A percentile compares a stretch with the other conserved stretches of the same genome.
Conservation (phyloP, 2,329 filamentous ascomycete species). For the Calonectria honghensis region DNA sequence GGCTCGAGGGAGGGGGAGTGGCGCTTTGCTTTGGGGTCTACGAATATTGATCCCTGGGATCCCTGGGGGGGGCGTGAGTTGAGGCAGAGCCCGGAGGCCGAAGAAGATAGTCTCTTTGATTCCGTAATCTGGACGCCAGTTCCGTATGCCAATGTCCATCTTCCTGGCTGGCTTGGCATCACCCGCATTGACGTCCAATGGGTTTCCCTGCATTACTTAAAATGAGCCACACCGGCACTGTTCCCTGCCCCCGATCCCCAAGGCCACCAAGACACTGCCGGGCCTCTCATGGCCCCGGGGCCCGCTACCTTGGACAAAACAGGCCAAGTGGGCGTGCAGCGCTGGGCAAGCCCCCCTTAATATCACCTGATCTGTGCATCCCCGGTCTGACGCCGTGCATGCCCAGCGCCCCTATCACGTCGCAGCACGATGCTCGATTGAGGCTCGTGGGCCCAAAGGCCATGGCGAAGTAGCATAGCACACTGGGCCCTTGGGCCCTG, state of each 20-base stretch:
- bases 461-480: not conserved
- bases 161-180: conserved; percentile 11
- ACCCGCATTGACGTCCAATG: conserved; percentile 22
- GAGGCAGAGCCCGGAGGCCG: not conserved
- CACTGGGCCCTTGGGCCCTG: not conserved
- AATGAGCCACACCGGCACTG: conserved; percentile 25
- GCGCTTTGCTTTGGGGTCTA: not conserved
- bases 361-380: conserved; percentile 25
- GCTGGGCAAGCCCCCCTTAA: conserved; percentile 17
- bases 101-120: not conserved
- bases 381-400: conserved; percentile 15
- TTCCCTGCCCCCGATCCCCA: conserved; percentile 22
- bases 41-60: not conserved
- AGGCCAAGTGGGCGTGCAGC: conserved; percentile 16
- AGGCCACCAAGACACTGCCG: conserved; percentile 5
- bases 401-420: conserved; percentile 3
- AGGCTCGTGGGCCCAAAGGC: not conserved
- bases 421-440: conserved; percentile 22
- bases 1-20: not conserved
- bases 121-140: not conserved
- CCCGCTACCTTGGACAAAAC: conserved; percentile 25
- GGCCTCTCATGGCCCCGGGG: conserved; percentile 15
- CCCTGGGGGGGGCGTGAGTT: not conserved
- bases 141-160: conserved; percentile 3
- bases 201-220: conserved; percentile 25